A percentile compares a stretch with the other conserved stretches of the same genome.
Evolutionary conservation across 208 protist genomes (phyloP).

Genomic region (Novymonas esmeraldas): DNA sequence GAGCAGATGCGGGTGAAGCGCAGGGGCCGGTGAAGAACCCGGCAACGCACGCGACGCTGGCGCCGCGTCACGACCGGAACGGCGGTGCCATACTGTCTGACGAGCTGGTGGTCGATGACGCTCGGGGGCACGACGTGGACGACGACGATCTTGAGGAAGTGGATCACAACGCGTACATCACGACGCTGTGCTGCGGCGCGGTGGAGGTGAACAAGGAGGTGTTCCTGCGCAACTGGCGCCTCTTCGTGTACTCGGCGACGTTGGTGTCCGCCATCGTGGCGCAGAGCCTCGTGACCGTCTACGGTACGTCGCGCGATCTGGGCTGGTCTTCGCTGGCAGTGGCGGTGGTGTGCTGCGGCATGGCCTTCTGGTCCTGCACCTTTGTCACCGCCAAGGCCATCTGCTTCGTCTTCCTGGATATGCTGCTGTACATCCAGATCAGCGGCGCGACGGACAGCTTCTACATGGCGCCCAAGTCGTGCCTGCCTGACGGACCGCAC

Average conservation of each 20-base stretch:
- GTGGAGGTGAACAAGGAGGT: constrained; percentile 66
- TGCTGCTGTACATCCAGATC: constrained; percentile 53
- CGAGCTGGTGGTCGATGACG: background rate
- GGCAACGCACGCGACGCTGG: too few relatives aligned
- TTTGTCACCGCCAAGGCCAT: constrained; percentile 27
- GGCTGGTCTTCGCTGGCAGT: constrained; percentile 19
- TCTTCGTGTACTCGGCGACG: constrained; percentile 46
- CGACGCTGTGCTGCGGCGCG: constrained; percentile 28
- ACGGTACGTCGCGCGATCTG: constrained; percentile 14
- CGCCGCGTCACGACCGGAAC: too few relatives aligned
- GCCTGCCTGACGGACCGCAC: constrained; percentile 53
- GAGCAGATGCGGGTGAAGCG: too few relatives aligned
- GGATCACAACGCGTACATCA: constrained; percentile 3
- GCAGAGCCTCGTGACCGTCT: constrained; percentile 36
- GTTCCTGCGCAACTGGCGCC: constrained; percentile 38
- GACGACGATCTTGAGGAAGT: background rate
- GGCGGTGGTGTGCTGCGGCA: constrained; percentile 7
- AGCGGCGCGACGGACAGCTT: constrained; percentile 48
- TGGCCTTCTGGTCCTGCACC: constrained; percentile 23
- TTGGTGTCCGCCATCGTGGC: constrained; percentile 43
- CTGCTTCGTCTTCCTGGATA: constrained; percentile 46
- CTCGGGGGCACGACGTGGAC: background rate
- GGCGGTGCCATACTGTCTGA: too few relatives aligned
- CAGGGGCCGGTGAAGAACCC: too few relatives aligned
- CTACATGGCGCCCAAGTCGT: constrained; percentile 40